phyloP scores from a whole-genome alignment of 2,329 filamentous ascomycete species.

The Sclerotinia subarctica region DNA sequence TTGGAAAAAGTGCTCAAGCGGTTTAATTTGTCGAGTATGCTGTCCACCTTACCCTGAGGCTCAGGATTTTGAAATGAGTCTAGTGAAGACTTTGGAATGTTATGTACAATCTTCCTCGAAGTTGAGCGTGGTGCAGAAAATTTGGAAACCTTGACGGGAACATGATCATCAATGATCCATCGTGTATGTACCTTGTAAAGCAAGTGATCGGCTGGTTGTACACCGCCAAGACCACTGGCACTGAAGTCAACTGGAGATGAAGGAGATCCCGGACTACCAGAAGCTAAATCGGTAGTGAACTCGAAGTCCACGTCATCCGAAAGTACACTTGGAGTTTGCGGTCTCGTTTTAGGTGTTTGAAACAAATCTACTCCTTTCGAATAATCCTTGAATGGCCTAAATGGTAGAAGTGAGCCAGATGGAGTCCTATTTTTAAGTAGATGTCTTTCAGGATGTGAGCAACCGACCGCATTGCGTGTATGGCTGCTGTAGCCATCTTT shows the following conservation, averaged over 20 bases:
- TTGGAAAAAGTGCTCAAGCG: conserved; percentile 12
- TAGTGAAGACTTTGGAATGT: conserved; percentile 26
- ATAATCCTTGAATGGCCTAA: conserved; percentile 49
- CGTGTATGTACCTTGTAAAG: conserved; percentile 48
- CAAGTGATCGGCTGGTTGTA: conserved; percentile 63
- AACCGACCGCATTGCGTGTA: conserved; percentile 25
- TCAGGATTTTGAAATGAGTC: conserved; percentile 23
- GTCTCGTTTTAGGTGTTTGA: conserved; percentile 24
- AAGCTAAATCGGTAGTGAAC: conserved; percentile 31
- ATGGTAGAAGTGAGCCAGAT: conserved; percentile 29
- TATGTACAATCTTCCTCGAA: conserved; percentile 25
- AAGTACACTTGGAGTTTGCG: conserved; percentile 30
- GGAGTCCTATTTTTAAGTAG: conserved; percentile 22
- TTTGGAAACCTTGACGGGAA: conserved; percentile 22
- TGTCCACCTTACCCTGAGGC: conserved; percentile 5
- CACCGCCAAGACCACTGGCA: conserved; percentile 57
- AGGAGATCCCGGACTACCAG: conserved; percentile 6
- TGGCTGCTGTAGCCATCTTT: conserved; percentile 39
- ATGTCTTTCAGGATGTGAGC: conserved; percentile 11
- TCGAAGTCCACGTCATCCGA: conserved; percentile 34
- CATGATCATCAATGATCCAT: conserved; percentile 18
- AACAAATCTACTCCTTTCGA: conserved; percentile 29
- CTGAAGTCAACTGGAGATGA: conserved; percentile 44
- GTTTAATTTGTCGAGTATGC: conserved; percentile 18
- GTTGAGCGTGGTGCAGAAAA: conserved; percentile 22